Evolutionary conservation across 176 grass and related monocot species (phyloP).

Genomic region (Puya raimondii): DNA sequence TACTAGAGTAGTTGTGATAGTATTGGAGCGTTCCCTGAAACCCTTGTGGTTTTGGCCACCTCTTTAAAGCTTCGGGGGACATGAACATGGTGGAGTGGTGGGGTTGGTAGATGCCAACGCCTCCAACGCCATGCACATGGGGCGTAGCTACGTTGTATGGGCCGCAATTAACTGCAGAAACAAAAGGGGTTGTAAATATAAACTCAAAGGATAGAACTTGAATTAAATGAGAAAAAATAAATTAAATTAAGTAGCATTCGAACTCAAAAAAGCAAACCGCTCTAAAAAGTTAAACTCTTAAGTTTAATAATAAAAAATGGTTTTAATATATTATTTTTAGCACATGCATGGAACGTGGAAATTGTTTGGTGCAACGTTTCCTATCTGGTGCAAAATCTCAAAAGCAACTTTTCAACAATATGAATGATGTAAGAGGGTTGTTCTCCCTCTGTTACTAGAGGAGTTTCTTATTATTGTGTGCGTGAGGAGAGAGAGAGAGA

Average conservation of each 20-base stretch:
- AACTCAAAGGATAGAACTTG: not conserved
- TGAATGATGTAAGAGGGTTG: not conserved
- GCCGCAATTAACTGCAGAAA: conserved; percentile 26
- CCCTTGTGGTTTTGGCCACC: not conserved
- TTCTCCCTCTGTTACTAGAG: too few species aligned
- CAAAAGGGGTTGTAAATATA: not conserved
- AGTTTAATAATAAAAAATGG: too few species aligned
- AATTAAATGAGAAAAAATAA: not conserved
- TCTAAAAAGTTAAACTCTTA: too few species aligned
- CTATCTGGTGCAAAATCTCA: not conserved
- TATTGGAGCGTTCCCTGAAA: not conserved
- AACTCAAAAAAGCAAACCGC: too few species aligned
- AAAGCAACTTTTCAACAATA: not conserved
- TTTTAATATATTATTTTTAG: too few species aligned
- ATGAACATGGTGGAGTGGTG: conserved; percentile 9
- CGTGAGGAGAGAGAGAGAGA: too few species aligned
- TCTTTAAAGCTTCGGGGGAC: not conserved
- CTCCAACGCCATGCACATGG: not conserved
- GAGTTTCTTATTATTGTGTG: not conserved
- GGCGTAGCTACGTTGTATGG: conserved; percentile 20
- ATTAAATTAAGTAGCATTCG: not conserved
- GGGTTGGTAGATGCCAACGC: conserved; percentile 20
- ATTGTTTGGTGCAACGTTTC: not conserved
- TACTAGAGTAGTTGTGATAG: not conserved
- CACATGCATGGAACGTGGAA: too few species aligned